Conservation (phyloP, 495 filamentous ascomycete genomes). For the Polyplosphaeria fusca region DNA sequence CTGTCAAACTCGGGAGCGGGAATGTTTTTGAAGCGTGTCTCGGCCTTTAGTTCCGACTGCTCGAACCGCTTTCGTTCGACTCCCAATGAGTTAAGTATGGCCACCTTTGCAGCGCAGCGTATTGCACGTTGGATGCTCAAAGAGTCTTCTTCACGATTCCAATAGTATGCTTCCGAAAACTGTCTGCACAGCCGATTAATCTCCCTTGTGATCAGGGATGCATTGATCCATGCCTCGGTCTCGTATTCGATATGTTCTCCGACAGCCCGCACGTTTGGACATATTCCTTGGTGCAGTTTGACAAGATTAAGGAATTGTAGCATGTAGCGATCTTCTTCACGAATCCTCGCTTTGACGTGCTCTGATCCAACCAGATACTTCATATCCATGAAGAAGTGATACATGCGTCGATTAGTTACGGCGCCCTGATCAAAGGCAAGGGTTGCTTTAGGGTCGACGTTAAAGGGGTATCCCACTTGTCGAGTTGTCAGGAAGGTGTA, state of each 20-base stretch:
- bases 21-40: conserved; percentile 73
- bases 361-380: conserved; percentile 83
- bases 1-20: conserved; percentile 76
- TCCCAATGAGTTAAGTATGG: conserved; percentile 81
- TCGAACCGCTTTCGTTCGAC: conserved; percentile 82
- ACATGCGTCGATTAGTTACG: conserved; percentile 89
- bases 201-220: conserved; percentile 88
- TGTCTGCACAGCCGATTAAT: conserved; percentile 88
- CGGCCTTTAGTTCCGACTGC: conserved; percentile 83
- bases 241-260: conserved; percentile 98
- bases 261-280: conserved; percentile 85
- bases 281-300: conserved; percentile 93
- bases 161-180: conserved; percentile 79
- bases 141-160: conserved; percentile 52
- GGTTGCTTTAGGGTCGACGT: conserved; percentile 77
- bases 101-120: conserved; percentile 67
- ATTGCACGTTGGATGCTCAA: conserved; percentile 69
- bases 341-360: conserved; percentile 77
- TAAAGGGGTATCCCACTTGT: conserved; percentile 88
- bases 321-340: conserved; percentile 79
- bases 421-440: conserved; percentile 90
- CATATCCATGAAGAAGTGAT: conserved; percentile 93
- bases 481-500: conserved; percentile 96
- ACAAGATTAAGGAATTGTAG: conserved; percentile 93
- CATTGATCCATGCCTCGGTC: conserved; percentile 95